Conservation (phyloP, 805 yeast species). For the Candida adriatica region DNA sequence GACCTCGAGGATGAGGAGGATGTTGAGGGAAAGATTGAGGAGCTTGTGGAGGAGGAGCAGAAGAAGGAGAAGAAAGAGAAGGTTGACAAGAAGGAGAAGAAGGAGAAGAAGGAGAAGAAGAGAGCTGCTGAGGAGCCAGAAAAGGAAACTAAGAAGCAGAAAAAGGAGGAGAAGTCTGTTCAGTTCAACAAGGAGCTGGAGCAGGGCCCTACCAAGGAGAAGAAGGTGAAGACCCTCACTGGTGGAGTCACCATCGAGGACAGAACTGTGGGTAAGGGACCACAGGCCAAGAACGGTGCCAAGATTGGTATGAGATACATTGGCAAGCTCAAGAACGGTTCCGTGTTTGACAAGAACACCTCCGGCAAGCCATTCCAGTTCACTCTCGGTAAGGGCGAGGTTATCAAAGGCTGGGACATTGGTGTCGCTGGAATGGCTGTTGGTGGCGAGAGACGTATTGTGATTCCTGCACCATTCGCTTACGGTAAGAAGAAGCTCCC, state of each 20-base stretch:
- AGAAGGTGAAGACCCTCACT: conserved; percentile 70
- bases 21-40: conserved; percentile 66
- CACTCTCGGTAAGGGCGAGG: conserved; percentile 94
- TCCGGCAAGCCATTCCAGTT: conserved; percentile 93
- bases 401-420: conserved; percentile 96
- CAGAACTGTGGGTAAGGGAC: conserved; percentile 83
- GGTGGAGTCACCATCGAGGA: conserved; percentile 96
- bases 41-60: conserved; percentile 59
- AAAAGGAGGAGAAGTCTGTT: conserved; percentile 50
- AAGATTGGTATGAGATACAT: conserved; percentile 95
- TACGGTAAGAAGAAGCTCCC: conserved; percentile 93
- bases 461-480: conserved; percentile 93
- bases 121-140: conserved; percentile 40
- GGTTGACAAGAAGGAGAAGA: conserved; percentile 22
- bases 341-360: conserved; percentile 94
- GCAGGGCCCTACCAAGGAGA: conserved; percentile 79
- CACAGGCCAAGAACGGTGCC: conserved; percentile 79
- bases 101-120: conserved; percentile 30
- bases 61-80: conserved; percentile 27
- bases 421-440: conserved; percentile 99
- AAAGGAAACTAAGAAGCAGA: conserved; percentile 25
- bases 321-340: conserved; percentile 95
- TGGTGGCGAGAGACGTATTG: conserved; percentile 97
- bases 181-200: conserved; percentile 87
- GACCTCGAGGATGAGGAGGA: conserved; percentile 57